These are phyloP conservation scores for Phytophthora sojae DNA, from an alignment of 352 stramenopile species.

Conservation along the genomic window DNA sequence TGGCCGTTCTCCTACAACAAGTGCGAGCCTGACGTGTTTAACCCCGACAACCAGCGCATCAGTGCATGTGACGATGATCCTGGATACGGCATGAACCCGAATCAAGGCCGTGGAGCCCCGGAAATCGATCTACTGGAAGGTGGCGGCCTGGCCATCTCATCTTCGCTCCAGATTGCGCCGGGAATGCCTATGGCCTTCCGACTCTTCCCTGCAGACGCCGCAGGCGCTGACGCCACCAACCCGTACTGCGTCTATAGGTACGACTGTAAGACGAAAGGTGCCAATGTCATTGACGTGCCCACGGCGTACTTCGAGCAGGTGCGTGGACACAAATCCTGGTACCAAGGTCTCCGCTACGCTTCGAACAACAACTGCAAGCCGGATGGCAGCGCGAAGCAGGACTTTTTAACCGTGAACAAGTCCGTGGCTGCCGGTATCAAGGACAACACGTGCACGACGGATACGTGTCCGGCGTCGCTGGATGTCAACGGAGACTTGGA, in stretches of 20 bases:
- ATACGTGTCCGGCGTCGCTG: conserved; percentile 46
- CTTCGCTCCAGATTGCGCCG: conserved; percentile 89
- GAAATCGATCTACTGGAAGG: conserved; percentile 96
- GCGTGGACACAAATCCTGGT: conserved; percentile 62
- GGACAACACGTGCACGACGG: conserved; percentile 49
- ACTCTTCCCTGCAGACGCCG: conserved; percentile 53
- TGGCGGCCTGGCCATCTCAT: conserved; percentile 81
- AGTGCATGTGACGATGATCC: conserved; percentile 88
- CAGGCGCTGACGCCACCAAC: conserved; percentile 26
- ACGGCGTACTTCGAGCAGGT: conserved; percentile 44
- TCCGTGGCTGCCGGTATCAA: conserved; percentile 41
- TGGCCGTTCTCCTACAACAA: conserved; percentile 95
- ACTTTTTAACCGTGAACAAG: conserved; percentile 36
- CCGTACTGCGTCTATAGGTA: conserved; percentile 60
- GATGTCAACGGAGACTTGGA: conserved; percentile 54
- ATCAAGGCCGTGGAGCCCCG: conserved; percentile 85
- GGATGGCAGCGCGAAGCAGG: conserved; percentile 31
- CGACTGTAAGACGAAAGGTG: conserved; percentile 58
- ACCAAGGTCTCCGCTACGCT: conserved; percentile 61
- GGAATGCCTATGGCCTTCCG: conserved; percentile 72
- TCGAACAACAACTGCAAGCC: conserved; percentile 54
- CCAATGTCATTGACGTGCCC: conserved; percentile 59
- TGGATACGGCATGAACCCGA: conserved; percentile 90
- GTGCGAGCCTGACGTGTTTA: conserved; percentile 72
- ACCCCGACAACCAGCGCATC: conserved; percentile 51